phyloP scores from a whole-genome alignment of 148 eudicot species.

The Vaccinium macrocarpon region DNA sequence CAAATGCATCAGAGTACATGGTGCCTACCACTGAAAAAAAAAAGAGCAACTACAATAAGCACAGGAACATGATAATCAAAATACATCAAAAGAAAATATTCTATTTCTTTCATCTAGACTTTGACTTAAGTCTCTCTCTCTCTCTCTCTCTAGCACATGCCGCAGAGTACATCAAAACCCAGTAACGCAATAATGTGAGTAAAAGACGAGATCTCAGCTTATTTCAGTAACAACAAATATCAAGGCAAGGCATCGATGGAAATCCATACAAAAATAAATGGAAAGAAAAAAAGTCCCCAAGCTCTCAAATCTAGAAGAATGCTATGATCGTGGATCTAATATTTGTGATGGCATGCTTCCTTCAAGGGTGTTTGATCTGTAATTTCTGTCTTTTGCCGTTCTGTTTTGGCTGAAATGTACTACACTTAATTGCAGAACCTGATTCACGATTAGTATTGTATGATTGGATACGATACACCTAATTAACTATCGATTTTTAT shows the following conservation, averaged over 20 bases:
- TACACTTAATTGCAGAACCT: too few species aligned
- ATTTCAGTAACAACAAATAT: not conserved
- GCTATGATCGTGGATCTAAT: not conserved
- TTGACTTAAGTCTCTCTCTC: too few species aligned
- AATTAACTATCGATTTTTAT: too few species aligned
- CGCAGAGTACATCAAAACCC: not conserved
- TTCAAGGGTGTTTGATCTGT: too few species aligned
- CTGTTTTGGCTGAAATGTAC: too few species aligned
- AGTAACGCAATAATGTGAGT: not conserved
- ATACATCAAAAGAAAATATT: not conserved
- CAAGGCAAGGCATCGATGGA: not conserved
- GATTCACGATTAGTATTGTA: too few species aligned
- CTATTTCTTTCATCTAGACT: not conserved
- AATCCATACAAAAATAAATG: not conserved
- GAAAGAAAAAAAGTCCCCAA: not conserved
- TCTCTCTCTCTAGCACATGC: not conserved
- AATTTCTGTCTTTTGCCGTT: too few species aligned
- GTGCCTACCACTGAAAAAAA: not conserved
- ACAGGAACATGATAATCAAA: not conserved
- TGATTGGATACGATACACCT: too few species aligned
- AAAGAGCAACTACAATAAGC: not conserved
- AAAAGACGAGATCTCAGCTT: not conserved
- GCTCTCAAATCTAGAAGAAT: not conserved
- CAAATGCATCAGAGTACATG: too few species aligned
- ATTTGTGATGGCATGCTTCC: not conserved